Evolutionary conservation across 805 yeast species (phyloP), one percentile per base, ranked within the genome.

Genomic region (Wickerhamomyces bisporus): DNA sequence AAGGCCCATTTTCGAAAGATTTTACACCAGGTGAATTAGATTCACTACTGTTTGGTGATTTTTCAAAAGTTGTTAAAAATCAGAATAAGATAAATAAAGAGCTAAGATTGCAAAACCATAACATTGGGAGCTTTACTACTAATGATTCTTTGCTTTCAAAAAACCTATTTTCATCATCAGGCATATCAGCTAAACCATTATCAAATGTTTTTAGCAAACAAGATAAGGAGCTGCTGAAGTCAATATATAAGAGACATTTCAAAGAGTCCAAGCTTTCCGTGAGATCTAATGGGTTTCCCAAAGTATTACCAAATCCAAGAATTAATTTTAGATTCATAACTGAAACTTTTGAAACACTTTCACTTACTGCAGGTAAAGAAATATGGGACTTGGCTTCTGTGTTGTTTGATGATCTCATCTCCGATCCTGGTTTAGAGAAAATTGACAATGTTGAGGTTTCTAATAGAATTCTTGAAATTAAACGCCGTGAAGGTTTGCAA

Each of bases 351-450:
- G 31, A 30, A 9, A 34, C 45, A 7, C 43, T 35, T 7, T 27
- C 45, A 8, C 42, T 50, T 7, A 24, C 41, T 1, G 59, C 60
- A 10, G 67, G 60, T 30, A 45, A 46, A 21, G 50, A 55, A 4
- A 47, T 70, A 11, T 73, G 87, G 76, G 64, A 66, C n/a, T 61
- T 84, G 30, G 73, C 82, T 1, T 73, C 85, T 1, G 69, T 77
- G 16, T 62, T 88, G 30, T 83, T 83, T 58, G 86, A 79, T 53
- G 62, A 35, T 7, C 34, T 31, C 11, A 34, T 63, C 15, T 43
- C 52, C 19, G 32, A 34, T 5, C 25, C 38, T 17, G 45, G 58
- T 5, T 32, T 53, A 6, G 49, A 49, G 5, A 43, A 41, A 9
- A 46, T 53, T 15, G 44, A 50, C 17, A 50, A 57, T 36, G 31